Evolutionary conservation across 441 rosid genomes (phyloP).

Genomic region (Euphorbia celastroides): DNA sequence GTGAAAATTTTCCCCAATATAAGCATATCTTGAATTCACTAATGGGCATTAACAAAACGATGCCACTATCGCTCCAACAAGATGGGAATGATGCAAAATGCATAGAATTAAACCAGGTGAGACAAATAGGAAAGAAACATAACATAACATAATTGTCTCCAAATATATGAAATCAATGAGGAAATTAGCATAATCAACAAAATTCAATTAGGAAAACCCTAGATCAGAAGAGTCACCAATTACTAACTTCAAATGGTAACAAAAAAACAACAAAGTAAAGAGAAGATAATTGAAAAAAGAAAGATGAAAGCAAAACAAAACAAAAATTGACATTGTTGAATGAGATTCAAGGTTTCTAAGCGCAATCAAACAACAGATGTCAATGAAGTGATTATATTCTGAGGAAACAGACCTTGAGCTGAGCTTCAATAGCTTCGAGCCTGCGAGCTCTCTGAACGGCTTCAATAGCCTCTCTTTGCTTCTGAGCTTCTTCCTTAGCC

Average conservation of each 20-base stretch:
- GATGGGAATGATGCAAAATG: neutral
- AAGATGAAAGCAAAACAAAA: neutral
- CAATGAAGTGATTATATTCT: neutral
- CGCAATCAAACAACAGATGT: neutral
- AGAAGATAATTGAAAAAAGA: neutral
- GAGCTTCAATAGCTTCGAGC: conserved; percentile 73
- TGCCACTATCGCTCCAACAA: neutral
- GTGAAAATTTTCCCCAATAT: neutral
- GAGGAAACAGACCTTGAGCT: conserved; percentile 47
- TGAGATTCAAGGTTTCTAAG: neutral
- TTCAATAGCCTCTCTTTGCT: conserved; percentile 79
- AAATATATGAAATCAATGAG: conserved; percentile 2
- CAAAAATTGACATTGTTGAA: neutral
- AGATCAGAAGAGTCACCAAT: neutral
- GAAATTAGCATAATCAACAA: neutral
- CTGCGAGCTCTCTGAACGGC: conserved; percentile 74
- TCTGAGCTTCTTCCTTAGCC: conserved; percentile 65
- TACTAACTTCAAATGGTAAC: neutral
- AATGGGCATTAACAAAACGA: neutral
- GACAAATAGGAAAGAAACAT: neutral
- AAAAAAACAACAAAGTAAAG: neutral
- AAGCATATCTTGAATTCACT: neutral
- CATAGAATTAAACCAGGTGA: neutral
- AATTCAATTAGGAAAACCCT: neutral
- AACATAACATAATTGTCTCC: neutral